Evolutionary conservation across 2,329 filamentous ascomycete genomes (phyloP).

Genomic region (Cladosporium austrohemisphaericum): DNA sequence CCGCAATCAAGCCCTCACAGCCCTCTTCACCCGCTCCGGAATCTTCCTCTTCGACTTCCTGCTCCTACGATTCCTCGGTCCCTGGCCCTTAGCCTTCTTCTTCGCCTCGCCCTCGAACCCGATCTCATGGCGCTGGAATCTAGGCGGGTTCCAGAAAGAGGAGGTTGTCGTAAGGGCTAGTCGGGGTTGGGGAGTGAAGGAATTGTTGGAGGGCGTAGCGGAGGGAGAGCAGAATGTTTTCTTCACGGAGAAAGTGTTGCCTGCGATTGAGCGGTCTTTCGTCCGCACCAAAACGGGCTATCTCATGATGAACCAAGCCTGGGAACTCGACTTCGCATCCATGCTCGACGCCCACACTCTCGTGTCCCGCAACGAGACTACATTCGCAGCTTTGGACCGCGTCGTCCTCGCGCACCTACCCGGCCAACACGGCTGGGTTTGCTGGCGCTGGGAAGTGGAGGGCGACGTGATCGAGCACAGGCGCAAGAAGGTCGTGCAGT

Average conservation of each 20-base stretch:
- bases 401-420: slow-evolving; percentile 67
- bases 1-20: slow-evolving; percentile 54
- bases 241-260: slow-evolving; percentile 60
- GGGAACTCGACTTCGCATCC: slow-evolving; percentile 79
- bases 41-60: slow-evolving; percentile 73
- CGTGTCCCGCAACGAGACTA: slow-evolving; percentile 55
- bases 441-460: slow-evolving; percentile 40
- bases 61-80: slow-evolving; percentile 41
- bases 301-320: slow-evolving; percentile 76
- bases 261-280: slow-evolving; percentile 64
- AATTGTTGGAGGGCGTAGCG: slow-evolving; percentile 52
- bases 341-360: slow-evolving; percentile 73
- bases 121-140: slow-evolving; percentile 64
- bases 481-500: slow-evolving; percentile 71
- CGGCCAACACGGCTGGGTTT: slow-evolving; percentile 61
- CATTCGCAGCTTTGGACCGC: slow-evolving; percentile 65
- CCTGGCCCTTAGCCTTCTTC: slow-evolving; percentile 51
- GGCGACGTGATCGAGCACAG: slow-evolving; percentile 57
- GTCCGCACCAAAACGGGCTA: slow-evolving; percentile 81
- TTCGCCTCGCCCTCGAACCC: slow-evolving; percentile 63
- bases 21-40: slow-evolving; percentile 57
- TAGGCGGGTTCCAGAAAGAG: slow-evolving; percentile 73
- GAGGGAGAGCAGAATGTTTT: slow-evolving; percentile 52
- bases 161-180: slow-evolving; percentile 81
- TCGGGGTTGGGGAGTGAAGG: slow-evolving; percentile 63